phyloP scores from a whole-genome alignment of 2,329 filamentous ascomycete species.

The Magnaporthales sp. region DNA sequence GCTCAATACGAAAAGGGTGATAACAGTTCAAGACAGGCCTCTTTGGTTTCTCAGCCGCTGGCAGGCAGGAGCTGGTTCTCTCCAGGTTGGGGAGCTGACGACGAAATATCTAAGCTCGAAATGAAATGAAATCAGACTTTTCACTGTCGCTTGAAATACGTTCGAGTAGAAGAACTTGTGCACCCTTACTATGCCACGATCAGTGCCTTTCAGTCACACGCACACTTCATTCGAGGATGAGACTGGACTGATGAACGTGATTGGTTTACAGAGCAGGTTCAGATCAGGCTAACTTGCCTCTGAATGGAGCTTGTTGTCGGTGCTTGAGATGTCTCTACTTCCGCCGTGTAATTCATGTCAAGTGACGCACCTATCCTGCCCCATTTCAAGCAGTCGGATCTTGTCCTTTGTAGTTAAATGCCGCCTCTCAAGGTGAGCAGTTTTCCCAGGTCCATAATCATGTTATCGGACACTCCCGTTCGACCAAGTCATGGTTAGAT shows the following conservation, averaged over 20 bases:
- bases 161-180: neutral
- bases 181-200: neutral
- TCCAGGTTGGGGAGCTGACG: too few species aligned
- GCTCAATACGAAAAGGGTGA: neutral
- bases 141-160: neutral
- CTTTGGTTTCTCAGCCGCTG: neutral
- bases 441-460: neutral
- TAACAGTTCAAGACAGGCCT: neutral
- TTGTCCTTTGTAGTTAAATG: neutral
- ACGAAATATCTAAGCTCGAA: neutral
- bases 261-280: neutral
- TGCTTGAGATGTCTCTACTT: neutral
- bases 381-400: neutral
- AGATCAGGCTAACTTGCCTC: neutral
- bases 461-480: neutral
- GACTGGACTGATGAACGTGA: neutral
- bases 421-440: neutral
- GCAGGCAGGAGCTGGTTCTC: neutral
- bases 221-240: neutral
- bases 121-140: neutral
- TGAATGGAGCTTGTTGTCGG: neutral
- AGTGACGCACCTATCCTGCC: neutral
- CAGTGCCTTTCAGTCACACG: neutral
- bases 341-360: neutral
- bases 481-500: neutral